Evolutionary conservation across 345 rosid species (phyloP).

Genomic region (Syzygium jambos): DNA sequence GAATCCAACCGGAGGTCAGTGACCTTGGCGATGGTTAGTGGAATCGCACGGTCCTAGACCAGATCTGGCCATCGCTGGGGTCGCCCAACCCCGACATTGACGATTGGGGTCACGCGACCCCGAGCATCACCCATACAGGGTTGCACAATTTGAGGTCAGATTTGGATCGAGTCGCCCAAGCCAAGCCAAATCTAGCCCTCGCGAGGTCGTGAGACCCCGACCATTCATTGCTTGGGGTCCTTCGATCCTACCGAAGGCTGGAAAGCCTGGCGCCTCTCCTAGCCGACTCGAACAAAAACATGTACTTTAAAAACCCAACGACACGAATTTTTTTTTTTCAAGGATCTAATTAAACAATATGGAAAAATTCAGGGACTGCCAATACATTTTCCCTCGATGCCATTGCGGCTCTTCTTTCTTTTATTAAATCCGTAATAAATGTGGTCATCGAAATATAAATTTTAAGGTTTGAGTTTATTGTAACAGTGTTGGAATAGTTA

Average conservation of each 20-base stretch:
- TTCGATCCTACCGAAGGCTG: too few relatives aligned
- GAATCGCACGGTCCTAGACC: neutral
- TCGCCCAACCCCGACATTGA: neutral
- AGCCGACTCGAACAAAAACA: neutral
- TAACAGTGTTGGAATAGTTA: neutral
- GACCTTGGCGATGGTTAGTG: fast-evolving
- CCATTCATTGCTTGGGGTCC: too few relatives aligned
- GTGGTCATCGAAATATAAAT: neutral
- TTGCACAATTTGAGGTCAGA: neutral
- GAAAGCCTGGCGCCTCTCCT: neutral
- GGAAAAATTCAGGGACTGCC: neutral
- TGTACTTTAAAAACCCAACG: neutral
- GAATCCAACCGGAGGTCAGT: neutral
- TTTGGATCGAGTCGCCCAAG: neutral
- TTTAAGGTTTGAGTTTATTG: neutral
- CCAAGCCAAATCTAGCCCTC: too few relatives aligned
- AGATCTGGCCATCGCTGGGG: fast-evolving
- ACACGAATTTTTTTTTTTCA: too few relatives aligned
- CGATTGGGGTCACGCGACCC: neutral
- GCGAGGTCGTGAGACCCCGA: too few relatives aligned
- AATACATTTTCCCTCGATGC: neutral
- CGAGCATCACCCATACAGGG: neutral
- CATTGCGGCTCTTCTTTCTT: neutral
- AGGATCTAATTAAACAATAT: neutral
- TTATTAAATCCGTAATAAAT: neutral